Percentiles rank a stretch among this genome's conserved stretches.
phyloP scores from a whole-genome alignment of 225 moss, liverwort and hornwort species.

The Polytrichum commune region DNA sequence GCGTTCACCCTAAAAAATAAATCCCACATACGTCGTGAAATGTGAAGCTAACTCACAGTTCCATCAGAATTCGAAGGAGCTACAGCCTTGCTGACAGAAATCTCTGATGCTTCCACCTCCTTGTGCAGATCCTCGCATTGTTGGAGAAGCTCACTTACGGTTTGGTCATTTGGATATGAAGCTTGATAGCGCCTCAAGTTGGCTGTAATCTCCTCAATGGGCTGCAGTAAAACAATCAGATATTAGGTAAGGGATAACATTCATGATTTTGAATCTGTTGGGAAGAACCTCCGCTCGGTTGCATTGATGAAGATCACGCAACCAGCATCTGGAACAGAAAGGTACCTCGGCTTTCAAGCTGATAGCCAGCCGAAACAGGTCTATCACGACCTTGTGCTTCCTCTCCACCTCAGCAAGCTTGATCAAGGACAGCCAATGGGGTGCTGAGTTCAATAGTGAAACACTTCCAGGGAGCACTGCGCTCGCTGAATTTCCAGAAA shows the following conservation, averaged over 20 bases:
- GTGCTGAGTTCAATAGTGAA: constrained; percentile 35
- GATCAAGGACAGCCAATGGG: constrained; percentile 44
- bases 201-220: constrained; percentile 18
- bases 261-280: too few species aligned
- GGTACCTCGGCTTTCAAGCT: constrained; percentile 42
- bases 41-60: not conserved
- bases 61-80: not conserved
- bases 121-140: constrained; percentile 25
- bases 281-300: too few species aligned
- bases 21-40: not conserved
- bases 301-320: too few species aligned
- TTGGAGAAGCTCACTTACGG: constrained; percentile 23
- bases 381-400: constrained; percentile 37
- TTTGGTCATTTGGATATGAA: constrained; percentile 22
- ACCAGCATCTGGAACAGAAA: not conserved
- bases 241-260: too few species aligned
- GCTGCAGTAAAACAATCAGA: constrained; percentile 21
- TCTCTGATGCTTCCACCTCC: not conserved
- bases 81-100: not conserved
- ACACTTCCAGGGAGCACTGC: not conserved
- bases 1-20: too few species aligned
- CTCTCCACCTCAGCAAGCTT: constrained; percentile 41
- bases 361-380: constrained; percentile 49
- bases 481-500: constrained; percentile 7
- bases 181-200: constrained; percentile 31